Evolutionary conservation across 495 filamentous ascomycete species (phyloP).

Genomic region (Aspergillus panamensis): DNA sequence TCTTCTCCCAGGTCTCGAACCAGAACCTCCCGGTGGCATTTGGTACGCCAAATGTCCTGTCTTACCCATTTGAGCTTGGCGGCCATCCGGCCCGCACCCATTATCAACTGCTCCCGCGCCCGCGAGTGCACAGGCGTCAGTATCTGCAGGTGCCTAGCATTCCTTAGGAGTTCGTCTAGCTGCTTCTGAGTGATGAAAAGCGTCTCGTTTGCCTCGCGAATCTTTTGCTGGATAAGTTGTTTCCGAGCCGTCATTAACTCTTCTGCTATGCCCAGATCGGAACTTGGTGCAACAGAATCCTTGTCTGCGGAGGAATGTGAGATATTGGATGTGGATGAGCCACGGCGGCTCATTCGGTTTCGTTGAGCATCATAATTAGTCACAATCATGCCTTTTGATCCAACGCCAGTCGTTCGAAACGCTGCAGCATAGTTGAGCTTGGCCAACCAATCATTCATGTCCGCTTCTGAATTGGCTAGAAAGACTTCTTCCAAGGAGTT

Average conservation of each 20-base stretch:
- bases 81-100: conserved; percentile 79
- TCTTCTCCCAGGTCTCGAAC: conserved; percentile 82
- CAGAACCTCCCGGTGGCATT: conserved; percentile 86
- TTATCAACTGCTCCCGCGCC: conserved; percentile 78
- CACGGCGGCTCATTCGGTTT: conserved; percentile 67
- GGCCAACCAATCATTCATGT: conserved; percentile 96
- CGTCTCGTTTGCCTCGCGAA: conserved; percentile 79
- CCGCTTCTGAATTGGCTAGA: conserved; percentile 78
- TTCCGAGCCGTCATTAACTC: conserved; percentile 78
- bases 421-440: conserved; percentile 96
- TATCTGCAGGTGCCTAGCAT: conserved; percentile 88
- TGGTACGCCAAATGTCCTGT: conserved; percentile 89
- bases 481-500: conserved; percentile 88
- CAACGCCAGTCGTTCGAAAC: conserved; percentile 87
- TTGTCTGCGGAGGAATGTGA: conserved; percentile 30
- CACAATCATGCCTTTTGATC: conserved; percentile 81
- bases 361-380: conserved; percentile 81
- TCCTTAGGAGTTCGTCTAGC: conserved; percentile 77
- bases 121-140: conserved; percentile 83
- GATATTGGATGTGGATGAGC: conserved; percentile 46
- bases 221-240: conserved; percentile 77
- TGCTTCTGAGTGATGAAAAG: conserved; percentile 67
- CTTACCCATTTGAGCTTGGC: conserved; percentile 90
- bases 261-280: conserved; percentile 74
- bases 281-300: conserved; percentile 50